Conservation (phyloP, 495 filamentous ascomycete species). For the Baudoinia panamericana region DNA sequence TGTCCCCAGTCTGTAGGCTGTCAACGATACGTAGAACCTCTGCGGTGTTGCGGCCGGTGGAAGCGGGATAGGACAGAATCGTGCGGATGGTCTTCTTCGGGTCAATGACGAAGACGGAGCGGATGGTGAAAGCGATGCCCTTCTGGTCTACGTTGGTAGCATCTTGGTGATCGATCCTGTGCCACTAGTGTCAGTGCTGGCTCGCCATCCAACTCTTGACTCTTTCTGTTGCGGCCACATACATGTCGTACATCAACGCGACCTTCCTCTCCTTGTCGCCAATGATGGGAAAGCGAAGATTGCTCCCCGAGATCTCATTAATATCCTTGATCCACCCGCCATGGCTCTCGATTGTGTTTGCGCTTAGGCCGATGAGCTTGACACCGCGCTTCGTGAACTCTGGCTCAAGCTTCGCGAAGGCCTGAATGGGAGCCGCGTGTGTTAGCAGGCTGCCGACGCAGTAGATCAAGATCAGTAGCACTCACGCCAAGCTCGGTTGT, state of each 20-base stretch:
- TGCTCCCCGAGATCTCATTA: slow-evolving; percentile 44
- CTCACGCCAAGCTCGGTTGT: slow-evolving; percentile 58
- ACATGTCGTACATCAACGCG: slow-evolving; percentile 90
- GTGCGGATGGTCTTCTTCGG: slow-evolving; percentile 95
- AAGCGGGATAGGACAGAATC: slow-evolving; percentile 93
- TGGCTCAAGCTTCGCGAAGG: slow-evolving; percentile 48
- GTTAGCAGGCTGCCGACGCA: no score
- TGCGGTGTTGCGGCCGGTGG: slow-evolving; percentile 89
- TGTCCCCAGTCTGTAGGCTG: slow-evolving; percentile 93
- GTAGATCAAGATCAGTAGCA: no score
- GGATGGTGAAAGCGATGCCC: slow-evolving; percentile 96
- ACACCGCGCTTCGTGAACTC: slow-evolving; percentile 51
- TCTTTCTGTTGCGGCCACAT: slow-evolving; percentile 31
- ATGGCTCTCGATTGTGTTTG: slow-evolving; percentile 48
- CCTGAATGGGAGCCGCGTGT: no score
- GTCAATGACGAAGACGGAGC: slow-evolving; percentile 97
- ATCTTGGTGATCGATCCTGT: slow-evolving; percentile 73
- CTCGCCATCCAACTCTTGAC: neutral
- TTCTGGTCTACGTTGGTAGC: slow-evolving; percentile 63
- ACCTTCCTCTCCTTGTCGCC: slow-evolving; percentile 93
- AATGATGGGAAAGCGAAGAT: slow-evolving; percentile 68
- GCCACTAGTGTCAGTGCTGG: neutral
- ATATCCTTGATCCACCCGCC: slow-evolving; percentile 53
- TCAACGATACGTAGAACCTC: slow-evolving; percentile 93
- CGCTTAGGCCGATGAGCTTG: slow-evolving; percentile 52